phyloP scores from a whole-genome alignment of 129 eudicot genomes.

The Cynara cardunculus region DNA sequence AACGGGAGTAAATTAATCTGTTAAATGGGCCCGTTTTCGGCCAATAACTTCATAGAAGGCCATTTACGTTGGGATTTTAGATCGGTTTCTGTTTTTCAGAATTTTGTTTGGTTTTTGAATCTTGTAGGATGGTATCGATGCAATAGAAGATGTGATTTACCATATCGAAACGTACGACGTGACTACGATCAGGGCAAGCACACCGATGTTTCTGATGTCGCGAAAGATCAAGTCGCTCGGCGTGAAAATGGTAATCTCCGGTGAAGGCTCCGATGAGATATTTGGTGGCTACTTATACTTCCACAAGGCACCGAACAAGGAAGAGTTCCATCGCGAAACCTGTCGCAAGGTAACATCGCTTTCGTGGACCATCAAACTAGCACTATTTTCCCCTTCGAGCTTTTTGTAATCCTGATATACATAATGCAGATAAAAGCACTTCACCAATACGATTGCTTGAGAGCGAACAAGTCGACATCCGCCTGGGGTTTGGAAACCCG shows the following conservation, averaged over 20 bases:
- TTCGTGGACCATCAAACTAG: not conserved
- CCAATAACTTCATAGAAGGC: not conserved
- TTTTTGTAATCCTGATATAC: not conserved
- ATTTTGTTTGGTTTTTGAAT: not conserved
- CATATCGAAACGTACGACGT: conserved; percentile 90
- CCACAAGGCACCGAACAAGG: conserved; percentile 96
- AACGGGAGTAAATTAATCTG: not conserved
- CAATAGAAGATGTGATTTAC: conserved; percentile 90
- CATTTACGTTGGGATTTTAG: not conserved
- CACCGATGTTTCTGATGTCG: conserved; percentile 96
- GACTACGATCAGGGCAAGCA: conserved; percentile 83
- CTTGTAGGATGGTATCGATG: conserved; percentile 87
- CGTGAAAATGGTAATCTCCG: conserved; percentile 91
- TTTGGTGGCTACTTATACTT: conserved; percentile 92
- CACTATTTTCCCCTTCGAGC: not conserved
- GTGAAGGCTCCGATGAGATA: conserved; percentile 95
- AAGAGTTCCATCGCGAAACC: conserved; percentile 74
- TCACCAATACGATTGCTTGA: conserved; percentile 81
- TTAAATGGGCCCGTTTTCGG: not conserved
- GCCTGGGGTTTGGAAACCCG: conserved; percentile 99
- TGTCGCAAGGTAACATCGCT: conserved; percentile 53
- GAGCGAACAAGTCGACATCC: conserved; percentile 93
- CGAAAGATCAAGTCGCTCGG: conserved; percentile 92
- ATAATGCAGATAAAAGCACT: conserved; percentile 63
- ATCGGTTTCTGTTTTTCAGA: not conserved